Evolutionary conservation across 176 grass and related monocot genomes (phyloP), one percentile per base, ranked within the genome.

Genomic region (Ensete glaucum): DNA sequence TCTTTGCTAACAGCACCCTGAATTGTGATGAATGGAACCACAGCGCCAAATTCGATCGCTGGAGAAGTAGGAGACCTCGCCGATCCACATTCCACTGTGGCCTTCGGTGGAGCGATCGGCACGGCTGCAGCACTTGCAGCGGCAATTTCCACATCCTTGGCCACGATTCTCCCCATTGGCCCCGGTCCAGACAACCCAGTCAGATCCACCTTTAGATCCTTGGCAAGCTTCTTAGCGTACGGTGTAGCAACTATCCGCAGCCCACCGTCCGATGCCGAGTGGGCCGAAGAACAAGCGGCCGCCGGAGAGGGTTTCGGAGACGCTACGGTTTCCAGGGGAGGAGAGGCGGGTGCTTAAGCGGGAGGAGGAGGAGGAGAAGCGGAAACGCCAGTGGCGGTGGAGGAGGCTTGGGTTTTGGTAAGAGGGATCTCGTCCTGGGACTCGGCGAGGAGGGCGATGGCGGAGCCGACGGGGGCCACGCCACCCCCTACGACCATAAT

Each of bases 221-320:
- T 99, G 15, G 95, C 84, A 2, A 99, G 88, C 80, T 99, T 99
- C 88, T 94, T 99, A 23, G 95, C 91, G n/a, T 87, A 99, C 53
- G 95, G 95, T 48, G 95, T 84, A 14, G 95, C 95, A 17, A 99
- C 86, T 9, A 99, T 80, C 11, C 95, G 85, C 4, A 0, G 34
- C 19, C 88, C 95, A 53, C 90, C 88, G 27, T 91, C 88, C 2
- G 88, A 69, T 0, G 95, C 95, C 0, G 91, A 76, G 15, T 80
- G 78, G 14, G 56, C 17, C 34, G 69, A 65, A 72, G 78, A 43
- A 43, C 4, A 80, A 73, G 20, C 34, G 69, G 49, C 29, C 19
- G 19, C n/a, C 48, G 57, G 20, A 25, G 59, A 77, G 34, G 49
- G 21, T 20, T 16, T 65, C 0, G 72, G 82, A 13, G 82, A 67